Conservation (phyloP, 2,329 filamentous ascomycete species). For the Aschersonia sp. region DNA sequence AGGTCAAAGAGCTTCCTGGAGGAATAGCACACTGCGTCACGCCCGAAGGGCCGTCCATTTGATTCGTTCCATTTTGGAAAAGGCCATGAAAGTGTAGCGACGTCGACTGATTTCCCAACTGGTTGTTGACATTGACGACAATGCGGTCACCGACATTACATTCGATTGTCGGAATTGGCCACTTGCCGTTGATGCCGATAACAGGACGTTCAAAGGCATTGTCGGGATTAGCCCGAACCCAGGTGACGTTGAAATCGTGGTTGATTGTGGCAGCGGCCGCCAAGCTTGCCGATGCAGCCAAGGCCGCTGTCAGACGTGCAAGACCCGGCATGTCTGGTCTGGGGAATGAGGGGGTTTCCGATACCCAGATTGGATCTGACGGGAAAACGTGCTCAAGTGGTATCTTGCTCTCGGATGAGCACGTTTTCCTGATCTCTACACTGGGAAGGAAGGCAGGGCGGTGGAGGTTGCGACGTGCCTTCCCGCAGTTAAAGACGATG, state of each 20-base stretch:
- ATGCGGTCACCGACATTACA: conserved; percentile 47
- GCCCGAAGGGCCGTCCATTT: conserved; percentile 56
- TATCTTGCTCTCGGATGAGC: background rate
- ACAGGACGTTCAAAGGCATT: conserved; percentile 46
- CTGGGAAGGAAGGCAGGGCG: background rate
- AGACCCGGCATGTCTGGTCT: conserved; percentile 6
- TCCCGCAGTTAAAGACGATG: no score
- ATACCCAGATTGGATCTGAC: background rate
- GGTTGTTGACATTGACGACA: conserved; percentile 43
- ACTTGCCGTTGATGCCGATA: conserved; percentile 64
- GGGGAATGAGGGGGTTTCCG: background rate
- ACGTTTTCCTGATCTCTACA: background rate
- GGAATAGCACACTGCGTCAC: conserved; percentile 55
- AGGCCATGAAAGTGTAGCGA: conserved; percentile 59
- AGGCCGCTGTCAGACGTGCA: conserved; percentile 4
- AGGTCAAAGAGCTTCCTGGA: conserved; percentile 50
- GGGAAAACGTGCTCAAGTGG: background rate
- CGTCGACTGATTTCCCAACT: conserved; percentile 46
- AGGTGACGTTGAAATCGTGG: conserved; percentile 55
- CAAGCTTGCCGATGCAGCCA: conserved; percentile 7
- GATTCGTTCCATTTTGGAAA: conserved; percentile 48
- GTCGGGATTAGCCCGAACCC: conserved; percentile 61
- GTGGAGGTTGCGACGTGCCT: no score
- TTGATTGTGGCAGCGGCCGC: conserved; percentile 28
- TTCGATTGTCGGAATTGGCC: conserved; percentile 55